Evolutionary conservation across 495 filamentous ascomycete genomes (phyloP), one percentile per base, ranked within the genome.

Genomic region (Penicillium bovifimosum): DNA sequence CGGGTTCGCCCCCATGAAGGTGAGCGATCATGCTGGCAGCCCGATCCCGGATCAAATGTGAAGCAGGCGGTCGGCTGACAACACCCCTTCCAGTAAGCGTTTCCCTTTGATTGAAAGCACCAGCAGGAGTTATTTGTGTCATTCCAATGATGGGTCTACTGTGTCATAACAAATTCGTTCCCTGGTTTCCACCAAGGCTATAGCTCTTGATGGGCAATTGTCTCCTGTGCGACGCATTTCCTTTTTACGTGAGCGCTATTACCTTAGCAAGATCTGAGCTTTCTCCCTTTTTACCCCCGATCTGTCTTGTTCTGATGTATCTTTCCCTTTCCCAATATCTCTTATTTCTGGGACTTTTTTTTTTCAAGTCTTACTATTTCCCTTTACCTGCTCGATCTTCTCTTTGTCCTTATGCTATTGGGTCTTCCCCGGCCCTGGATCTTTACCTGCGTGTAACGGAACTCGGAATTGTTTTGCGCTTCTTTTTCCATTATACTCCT

Each of bases 1-100:
- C 65, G 84, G 81, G 67, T 87, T 83, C 76, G 85, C 81, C 61
- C 84, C 84, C 61, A 82, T 86, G 81, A 86, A 87, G 83, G 85
- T 86, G 69, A 65, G 83, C 73, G 63, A 63, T 60, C 59, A 65
- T 60, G 62, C 62, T 53, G 59, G 61, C 59, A 67, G 62, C 59
- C 61, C 59, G 56, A 60, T 58, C 32, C 64, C 59, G 53, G 64
- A 64, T 63, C 59, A 62, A 53, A 57, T 54, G 45, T 67, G 58
- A 64, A 62, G 42, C 50, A 65, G 62, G 62, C 62, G 61, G 62
- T 62, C 61, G 61, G 61, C 61, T 66, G 61, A 64, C 64, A 61
- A 61, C 54, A 64, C 58, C 59, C 59, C 52, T 43, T 59, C 52
- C 61, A 72, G 71, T 74, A 69, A 73, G 70, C 69, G 69, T 72